Percentiles rank a stretch among this genome's conserved stretches.
phyloP scores from a whole-genome alignment of 805 yeast genomes.

The Yueomyces sinensis region DNA sequence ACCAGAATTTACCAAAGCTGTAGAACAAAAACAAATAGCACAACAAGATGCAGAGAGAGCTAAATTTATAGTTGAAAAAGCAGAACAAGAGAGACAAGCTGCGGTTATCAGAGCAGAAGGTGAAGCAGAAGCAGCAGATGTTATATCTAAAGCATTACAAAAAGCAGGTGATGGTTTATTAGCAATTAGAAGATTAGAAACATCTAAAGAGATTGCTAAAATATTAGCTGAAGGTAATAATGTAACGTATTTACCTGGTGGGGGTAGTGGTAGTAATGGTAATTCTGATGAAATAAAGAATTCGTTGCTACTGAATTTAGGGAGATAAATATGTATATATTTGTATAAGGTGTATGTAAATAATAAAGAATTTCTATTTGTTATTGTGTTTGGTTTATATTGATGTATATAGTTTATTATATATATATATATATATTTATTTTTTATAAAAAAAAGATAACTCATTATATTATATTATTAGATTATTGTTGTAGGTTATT shows the following conservation, averaged over 20 bases:
- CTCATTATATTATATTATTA: too few species aligned
- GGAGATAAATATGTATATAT: slow-evolving; percentile 32
- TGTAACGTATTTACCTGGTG: slow-evolving; percentile 74
- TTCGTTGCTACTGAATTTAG: slow-evolving; percentile 52
- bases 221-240: slow-evolving; percentile 76
- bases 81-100: slow-evolving; percentile 96
- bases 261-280: slow-evolving; percentile 13
- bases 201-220: slow-evolving; percentile 87
- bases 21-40: slow-evolving; percentile 97
- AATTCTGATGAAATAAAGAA: slow-evolving; percentile 31
- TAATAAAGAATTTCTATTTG: too few species aligned
- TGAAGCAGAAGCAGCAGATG: slow-evolving; percentile 97
- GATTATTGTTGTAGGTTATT: too few species aligned
- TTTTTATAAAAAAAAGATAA: too few species aligned
- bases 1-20: slow-evolving; percentile 92
- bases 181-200: slow-evolving; percentile 89
- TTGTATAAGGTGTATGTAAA: too few species aligned
- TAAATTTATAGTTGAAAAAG: slow-evolving; percentile 81
- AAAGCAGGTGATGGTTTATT: slow-evolving; percentile 94
- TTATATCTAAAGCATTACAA: slow-evolving; percentile 79
- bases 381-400: too few species aligned
- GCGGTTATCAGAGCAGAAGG: slow-evolving; percentile 95
- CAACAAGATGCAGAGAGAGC: slow-evolving; percentile 99
- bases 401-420: too few species aligned
- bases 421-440: too few species aligned